Percentiles rank a stretch among this genome's conserved stretches.
phyloP scores from a whole-genome alignment of 2,329 filamentous ascomycete species.

The Colletotrichum eremochloae region DNA sequence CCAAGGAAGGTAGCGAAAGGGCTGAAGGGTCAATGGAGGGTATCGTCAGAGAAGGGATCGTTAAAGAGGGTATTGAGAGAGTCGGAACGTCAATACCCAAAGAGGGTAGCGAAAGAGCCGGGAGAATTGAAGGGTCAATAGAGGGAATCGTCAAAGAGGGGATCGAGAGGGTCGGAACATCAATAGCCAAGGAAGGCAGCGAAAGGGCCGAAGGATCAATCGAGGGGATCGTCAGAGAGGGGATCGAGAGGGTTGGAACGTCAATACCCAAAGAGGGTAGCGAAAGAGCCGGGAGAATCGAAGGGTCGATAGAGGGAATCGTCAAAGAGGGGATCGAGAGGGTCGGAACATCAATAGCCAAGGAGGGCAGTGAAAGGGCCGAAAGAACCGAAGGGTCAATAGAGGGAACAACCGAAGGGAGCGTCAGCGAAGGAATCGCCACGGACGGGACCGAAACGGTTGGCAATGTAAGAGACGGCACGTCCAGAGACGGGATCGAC shows the following conservation, averaged over 20 bases:
- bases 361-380: neutral
- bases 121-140: too few relatives aligned
- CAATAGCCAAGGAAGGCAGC: neutral
- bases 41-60: too few relatives aligned
- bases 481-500: neutral
- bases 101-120: too few relatives aligned
- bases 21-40: too few relatives aligned
- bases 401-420: neutral
- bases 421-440: neutral
- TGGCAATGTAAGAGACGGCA: neutral
- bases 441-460: neutral
- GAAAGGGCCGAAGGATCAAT: neutral
- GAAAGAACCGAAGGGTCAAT: neutral
- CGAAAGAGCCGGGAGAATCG: too few relatives aligned
- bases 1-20: too few relatives aligned
- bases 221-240: neutral
- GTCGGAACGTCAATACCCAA: too few relatives aligned
- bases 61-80: too few relatives aligned
- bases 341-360: neutral
- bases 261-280: neutral
- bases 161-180: neutral
- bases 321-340: neutral
- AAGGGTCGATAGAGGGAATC: neutral
- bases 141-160: neutral
- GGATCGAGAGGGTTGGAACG: too few relatives aligned